Percentiles rank a stretch among this genome's conserved stretches.
These are phyloP conservation scores for Skeletonema potamos DNA, from an alignment of 108 stramenopile genomes.

Conservation along the genomic window DNA sequence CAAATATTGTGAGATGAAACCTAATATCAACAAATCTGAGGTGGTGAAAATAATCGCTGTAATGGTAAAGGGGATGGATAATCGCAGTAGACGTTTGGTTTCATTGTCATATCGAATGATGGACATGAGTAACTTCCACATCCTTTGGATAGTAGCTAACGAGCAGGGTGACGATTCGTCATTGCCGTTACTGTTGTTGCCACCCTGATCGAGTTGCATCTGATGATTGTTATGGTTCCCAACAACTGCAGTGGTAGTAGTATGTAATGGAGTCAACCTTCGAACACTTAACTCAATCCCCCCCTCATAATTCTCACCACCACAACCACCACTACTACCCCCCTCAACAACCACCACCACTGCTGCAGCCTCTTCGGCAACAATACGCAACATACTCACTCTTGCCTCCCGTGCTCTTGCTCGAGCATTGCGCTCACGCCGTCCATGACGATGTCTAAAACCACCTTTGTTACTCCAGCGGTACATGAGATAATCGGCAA, in stretches of 20 bases:
- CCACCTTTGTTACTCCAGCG: neutral
- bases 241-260: no score
- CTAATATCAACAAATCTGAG: constrained; percentile 15
- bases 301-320: no score
- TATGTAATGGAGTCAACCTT: no score
- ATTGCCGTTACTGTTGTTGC: no score
- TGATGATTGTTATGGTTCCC: no score
- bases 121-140: no score
- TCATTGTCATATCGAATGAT: constrained; percentile 15
- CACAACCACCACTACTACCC: neutral
- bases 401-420: neutral
- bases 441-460: neutral
- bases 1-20: constrained; percentile 32
- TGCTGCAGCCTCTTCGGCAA: neutral
- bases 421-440: neutral
- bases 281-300: no score
- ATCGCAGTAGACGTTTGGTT: constrained; percentile 28
- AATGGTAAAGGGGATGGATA: constrained; percentile 31
- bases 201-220: no score
- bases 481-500: neutral
- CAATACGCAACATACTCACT: neutral
- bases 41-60: constrained; percentile 16
- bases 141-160: no score
- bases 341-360: neutral
- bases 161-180: no score